Base-by-base conservation (phyloP, 2,329 filamentous ascomycete species). In the Verticillium zaregamsianum region DNA sequence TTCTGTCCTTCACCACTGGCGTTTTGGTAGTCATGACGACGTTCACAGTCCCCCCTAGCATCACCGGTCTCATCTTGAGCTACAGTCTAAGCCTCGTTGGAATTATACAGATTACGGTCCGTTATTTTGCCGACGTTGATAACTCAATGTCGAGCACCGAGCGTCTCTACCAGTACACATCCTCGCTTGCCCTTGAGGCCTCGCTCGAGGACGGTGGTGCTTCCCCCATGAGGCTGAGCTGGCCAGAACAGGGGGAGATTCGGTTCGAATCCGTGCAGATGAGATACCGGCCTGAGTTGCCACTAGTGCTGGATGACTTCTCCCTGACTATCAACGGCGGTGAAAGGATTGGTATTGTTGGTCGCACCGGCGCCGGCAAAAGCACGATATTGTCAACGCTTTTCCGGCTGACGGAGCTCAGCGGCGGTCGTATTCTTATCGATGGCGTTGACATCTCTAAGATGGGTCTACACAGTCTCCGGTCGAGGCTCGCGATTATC, bases 131-230 rank as follows among this genome's bases (percentile, higher is more conserved):
- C 33, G 94, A 97, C 74, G 92, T 98, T 9, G 94, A 98, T 75
- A 98, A 97, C 77, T 92, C 93, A 71, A 98, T 98, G 94, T 98
- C 97, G 73, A 89, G 93, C 0, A 95, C 95, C 0, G 94, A 98
- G 77, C 89, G 95, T 58, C 82, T 98, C 35, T 87, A 93, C 72
- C 92, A 96, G 78, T 98, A 98, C 73, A 93, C 92, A 60, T 92
- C 86, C 1, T 77, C 91, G 67, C 84, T 99, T 5, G 92, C 96
- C 65, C 90, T 97, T 72, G 95, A 98, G 74, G 92, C 94, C 0
- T 92, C 93, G 0, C 81, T 93, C 1, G 90, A 93, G 69, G 89
- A 91, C 49, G 74, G 88, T 56, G 86, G 93, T 5, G 86, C 49
- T 12, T 58, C 1, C 65, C 69, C 15, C 65, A 69, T 97, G 3